Percentiles rank a stretch among this genome's conserved stretches.
These are phyloP conservation scores for Penicillium sp. DNA, from an alignment of 2,329 filamentous ascomycete species.

Conservation along the genomic window DNA sequence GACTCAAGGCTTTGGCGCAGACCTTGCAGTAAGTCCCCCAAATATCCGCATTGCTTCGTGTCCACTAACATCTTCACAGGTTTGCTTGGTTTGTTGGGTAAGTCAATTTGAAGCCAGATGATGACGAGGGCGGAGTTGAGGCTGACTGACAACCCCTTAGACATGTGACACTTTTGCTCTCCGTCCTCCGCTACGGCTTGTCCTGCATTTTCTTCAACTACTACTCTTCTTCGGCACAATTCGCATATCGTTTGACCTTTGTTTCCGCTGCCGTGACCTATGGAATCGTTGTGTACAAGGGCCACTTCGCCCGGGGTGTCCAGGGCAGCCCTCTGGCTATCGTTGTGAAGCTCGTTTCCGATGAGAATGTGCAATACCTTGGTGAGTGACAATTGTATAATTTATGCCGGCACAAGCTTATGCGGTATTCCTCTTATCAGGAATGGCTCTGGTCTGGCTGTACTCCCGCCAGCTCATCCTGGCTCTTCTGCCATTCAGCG, in stretches of 20 bases:
- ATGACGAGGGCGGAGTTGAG: neutral
- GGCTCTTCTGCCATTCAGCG: slow-evolving; percentile 87
- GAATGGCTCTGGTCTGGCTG: slow-evolving; percentile 94
- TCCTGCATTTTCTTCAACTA: slow-evolving; percentile 90
- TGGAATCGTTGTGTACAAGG: slow-evolving; percentile 98
- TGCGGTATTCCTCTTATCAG: slow-evolving; percentile 49
- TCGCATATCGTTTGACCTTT: slow-evolving; percentile 90
- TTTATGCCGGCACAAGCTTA: slow-evolving; percentile 6
- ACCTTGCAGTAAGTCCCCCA: slow-evolving; percentile 78
- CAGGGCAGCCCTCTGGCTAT: slow-evolving; percentile 66
- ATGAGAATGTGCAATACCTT: slow-evolving; percentile 98
- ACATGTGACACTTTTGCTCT: slow-evolving; percentile 82
- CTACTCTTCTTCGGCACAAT: slow-evolving; percentile 71
- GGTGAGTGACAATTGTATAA: slow-evolving; percentile 59
- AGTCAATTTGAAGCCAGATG: slow-evolving; percentile 34
- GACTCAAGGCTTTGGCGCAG: slow-evolving; percentile 75
- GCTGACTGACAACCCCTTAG: slow-evolving; percentile 51
- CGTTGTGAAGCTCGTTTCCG: slow-evolving; percentile 67
- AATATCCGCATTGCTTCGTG: slow-evolving; percentile 10
- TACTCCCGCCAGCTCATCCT: slow-evolving; percentile 85
- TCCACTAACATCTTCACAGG: slow-evolving; percentile 32
- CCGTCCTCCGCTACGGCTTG: slow-evolving; percentile 77
- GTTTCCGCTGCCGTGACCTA: slow-evolving; percentile 88
- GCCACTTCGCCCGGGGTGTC: slow-evolving; percentile 78
- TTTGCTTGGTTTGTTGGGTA: slow-evolving; percentile 81